Base-by-base conservation (phyloP, 306 rosid genomes). In the Acacia acuminata region DNA sequence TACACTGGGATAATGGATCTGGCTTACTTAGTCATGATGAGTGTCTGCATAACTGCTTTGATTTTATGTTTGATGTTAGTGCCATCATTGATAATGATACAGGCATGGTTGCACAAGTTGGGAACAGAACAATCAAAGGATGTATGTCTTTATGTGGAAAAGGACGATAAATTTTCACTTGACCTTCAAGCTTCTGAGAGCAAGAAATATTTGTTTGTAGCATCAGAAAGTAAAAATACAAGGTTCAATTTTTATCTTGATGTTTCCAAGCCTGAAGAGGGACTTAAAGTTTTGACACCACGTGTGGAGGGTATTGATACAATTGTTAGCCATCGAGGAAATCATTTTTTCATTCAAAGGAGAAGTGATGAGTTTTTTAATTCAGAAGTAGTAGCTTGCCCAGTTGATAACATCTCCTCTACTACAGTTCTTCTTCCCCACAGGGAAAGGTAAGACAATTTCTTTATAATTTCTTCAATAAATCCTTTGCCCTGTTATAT, bases 201-300 rank as follows among this genome's bases (percentile, higher is more conserved):
- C 94, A 88, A 90, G 88, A 86, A 77, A 79, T 95, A 87, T 86
- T 85, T 95, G 87, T 95, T 93, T 83, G 88, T 95, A 85, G 98
- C 88, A 76, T 93, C 97, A 1, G 96, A 87, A 87, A 93, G 98
- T 85, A 95, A 89, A 90, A 88, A 65, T 79, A 95, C 98, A 45
- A 87, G 90, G 85, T 95, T 95, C 90, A 95, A 92, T 82, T 93
- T 95, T 86, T 92, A 90, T 87, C 92, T 93, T 76, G 99, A 95
- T 75, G 92, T 90, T 84, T 87, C 86, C 76, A 95, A 76, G 82
- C 93, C 90, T 82, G 94, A 85, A 86, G 92, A 84, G 75, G 96
- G 97, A 78, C 93, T 93, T 76, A 58, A 80, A 84, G 92, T 90
- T 78, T 71, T 93, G 79, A 95, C 99, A 79, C 94, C 91, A 64